Conservation (phyloP, 768 basidiomycete genomes). For the Lactifluus subvellereus region DNA sequence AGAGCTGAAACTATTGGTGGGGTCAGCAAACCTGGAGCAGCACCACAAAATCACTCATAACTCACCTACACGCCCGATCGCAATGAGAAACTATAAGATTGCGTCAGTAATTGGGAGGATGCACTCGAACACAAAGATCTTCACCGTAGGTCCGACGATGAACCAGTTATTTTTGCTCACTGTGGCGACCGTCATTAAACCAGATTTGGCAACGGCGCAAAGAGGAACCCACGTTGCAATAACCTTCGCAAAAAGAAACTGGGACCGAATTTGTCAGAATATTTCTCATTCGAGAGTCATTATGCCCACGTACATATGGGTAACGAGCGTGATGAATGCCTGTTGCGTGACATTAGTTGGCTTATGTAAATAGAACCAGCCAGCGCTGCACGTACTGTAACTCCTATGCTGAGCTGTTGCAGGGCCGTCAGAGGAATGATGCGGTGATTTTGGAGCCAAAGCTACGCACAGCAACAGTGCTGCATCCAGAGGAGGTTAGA, state of each 20-base stretch:
- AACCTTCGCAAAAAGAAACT: conserved; percentile 22
- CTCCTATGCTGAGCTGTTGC: conserved; percentile 21
- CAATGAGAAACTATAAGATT: conserved; percentile 7
- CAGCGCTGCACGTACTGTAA: conserved; percentile 18
- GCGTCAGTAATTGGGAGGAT: neutral
- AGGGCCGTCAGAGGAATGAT: neutral
- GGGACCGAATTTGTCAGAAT: neutral
- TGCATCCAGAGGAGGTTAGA: neutral
- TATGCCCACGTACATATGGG: conserved; percentile 19
- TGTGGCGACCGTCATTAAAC: neutral
- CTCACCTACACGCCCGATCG: conserved; percentile 16
- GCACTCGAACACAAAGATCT: neutral
- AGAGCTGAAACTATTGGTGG: conserved; percentile 15
- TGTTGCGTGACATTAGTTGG: neutral
- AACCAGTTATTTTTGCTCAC: conserved; percentile 25
- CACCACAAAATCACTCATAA: neutral
- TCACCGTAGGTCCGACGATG: conserved; percentile 17
- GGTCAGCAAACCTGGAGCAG: neutral
- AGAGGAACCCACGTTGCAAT: conserved; percentile 8
- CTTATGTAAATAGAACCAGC: neutral
- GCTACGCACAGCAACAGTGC: conserved; percentile 18
- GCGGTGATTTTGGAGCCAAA: neutral
- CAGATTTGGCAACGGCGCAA: neutral
- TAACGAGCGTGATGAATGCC: conserved; percentile 15
- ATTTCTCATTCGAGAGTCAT: neutral